Percentiles rank a stretch among this genome's conserved stretches.
phyloP scores from a whole-genome alignment of 441 rosid genomes.

The Arabidopsis lyrata region DNA sequence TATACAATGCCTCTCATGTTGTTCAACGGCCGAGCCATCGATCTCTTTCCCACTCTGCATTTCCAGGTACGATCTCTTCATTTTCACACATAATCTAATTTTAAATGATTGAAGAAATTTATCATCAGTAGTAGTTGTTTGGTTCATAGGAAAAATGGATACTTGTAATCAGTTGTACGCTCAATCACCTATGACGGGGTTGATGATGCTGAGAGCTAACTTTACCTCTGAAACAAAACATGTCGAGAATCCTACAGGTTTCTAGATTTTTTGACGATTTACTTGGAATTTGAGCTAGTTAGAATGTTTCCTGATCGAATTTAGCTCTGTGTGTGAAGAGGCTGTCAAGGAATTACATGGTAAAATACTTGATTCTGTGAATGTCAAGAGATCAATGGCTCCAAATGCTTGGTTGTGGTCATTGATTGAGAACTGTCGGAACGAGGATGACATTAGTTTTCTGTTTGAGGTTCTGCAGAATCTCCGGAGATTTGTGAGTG shows the following conservation, averaged over 20 bases:
- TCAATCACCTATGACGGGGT: slow-evolving; percentile 13
- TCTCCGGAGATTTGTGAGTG: slow-evolving; percentile 83
- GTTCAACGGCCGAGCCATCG: slow-evolving; percentile 40
- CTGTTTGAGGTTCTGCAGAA: slow-evolving; percentile 66
- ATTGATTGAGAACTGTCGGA: slow-evolving; percentile 71
- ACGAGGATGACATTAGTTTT: slow-evolving; percentile 66
- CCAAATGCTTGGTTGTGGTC: slow-evolving; percentile 92
- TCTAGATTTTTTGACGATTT: not conserved
- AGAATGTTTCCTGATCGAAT: slow-evolving; percentile 24
- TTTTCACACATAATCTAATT: not conserved
- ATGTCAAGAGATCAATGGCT: slow-evolving; percentile 69
- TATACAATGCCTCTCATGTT: slow-evolving; percentile 41
- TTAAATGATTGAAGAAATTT: not conserved
- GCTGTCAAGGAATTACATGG: slow-evolving; percentile 75
- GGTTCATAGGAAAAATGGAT: too few species aligned
- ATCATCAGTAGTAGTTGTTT: too few species aligned
- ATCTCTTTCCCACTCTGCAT: slow-evolving; percentile 33
- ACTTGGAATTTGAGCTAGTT: not conserved
- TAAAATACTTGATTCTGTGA: slow-evolving; percentile 68
- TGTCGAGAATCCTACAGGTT: slow-evolving; percentile 66
- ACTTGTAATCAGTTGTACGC: slow-evolving; percentile 40
- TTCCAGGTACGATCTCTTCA: slow-evolving; percentile 49
- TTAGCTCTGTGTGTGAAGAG: slow-evolving; percentile 50
- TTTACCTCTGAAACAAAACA: slow-evolving; percentile 56
- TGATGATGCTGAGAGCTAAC: slow-evolving; percentile 44